Evolutionary conservation across 768 basidiomycete genomes (phyloP), one percentile per base, ranked within the genome.

Genomic region (Daedaleopsis nitida): DNA sequence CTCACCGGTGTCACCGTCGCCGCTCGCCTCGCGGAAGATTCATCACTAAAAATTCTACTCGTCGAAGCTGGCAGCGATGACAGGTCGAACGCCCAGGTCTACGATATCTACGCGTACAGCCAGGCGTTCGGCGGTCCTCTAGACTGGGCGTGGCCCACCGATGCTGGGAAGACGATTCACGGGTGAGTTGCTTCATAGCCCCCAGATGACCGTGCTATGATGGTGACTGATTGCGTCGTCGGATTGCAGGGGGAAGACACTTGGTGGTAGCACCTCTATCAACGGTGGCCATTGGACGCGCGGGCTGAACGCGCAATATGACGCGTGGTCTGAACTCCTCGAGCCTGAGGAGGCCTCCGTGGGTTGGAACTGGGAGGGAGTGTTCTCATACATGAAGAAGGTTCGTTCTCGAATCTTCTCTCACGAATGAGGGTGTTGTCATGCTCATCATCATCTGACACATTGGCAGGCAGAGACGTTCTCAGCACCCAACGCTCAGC

Each of bases 61-160:
- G 57, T 65, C 14, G 64, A 65, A 38, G 59, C 56, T 1, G 60
- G 57, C 14, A 74, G 68, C 8, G 82, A 83, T 63, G 70, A 82
- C 62, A 74, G 81, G 23, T 70, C 72, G 10, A 77, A 82, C 63
- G 70, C 77, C 1, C 69, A 74, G 17, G 75, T 83, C 1, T 81
- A 77, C 57, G 80, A 83, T 57, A 74, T 83, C 19, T 78, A 82
- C 62, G 64, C 71, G 34, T 83, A 80, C 62, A 72, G 75, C 6
- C 68, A 74, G 32, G 78, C 79, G n/a, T 78, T 81, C 60, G 74
- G 73, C 3, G 73, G 75, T n/a, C 71, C 76, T 7, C 66, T 84
- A 50, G 79, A 80, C 27, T 55, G 54, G 54, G 39, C 54, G 44
- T 55, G 54, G 54, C 42, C 35, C 24, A 44, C 54, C 17, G 54